Evolutionary conservation across 306 rosid genomes (phyloP), one percentile per base, ranked within the genome.

Genomic region (Cicer chorassanicum): DNA sequence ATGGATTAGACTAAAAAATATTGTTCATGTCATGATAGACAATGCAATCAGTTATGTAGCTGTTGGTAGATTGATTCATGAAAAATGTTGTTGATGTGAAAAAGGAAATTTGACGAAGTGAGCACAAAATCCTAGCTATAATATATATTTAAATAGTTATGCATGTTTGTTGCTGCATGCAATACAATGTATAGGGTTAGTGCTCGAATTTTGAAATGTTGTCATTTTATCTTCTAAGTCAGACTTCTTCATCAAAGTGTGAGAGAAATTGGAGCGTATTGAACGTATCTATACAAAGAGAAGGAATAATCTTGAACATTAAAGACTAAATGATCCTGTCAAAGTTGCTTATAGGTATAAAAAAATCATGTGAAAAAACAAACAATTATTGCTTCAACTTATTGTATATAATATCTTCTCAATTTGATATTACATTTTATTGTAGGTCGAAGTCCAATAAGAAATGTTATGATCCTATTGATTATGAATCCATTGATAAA

Each of bases 241-340:
- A 57, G 2, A 24, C 2, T 24, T 24, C 41, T 57, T 24, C 16
- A 5, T 1, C 41, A 24, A 24, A 15, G 39, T 57, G 40, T 10
- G 39, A 24, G 40, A 21, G 40, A 57, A 57, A 10, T 57, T 57
- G 38, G 38, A 55, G 13, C 0, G n/a, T 55, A 8, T 55, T 55
- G 6, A 19, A 55, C 2, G 34, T 24, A 24, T 57, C 40, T 14
- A 57, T 57, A 57, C 15, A 24, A 8, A 21, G 29, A 57, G 14
- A 24, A 8, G 14, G 8, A 57, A 57, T 57, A 24, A 41, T 5
- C 64, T 57, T 10, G 40, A 11, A 29, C 16, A 24, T 59, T 41
- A 59, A 29, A 59, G 65, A 29, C 65, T 59, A 8, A 29, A 57
- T 57, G 65, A 57, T 21, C 65, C 29, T 57, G 42, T 57, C 39